These are phyloP conservation scores for Boletus vinaceobasis DNA, from an alignment of 768 basidiomycete genomes.

Conservation along the genomic window DNA sequence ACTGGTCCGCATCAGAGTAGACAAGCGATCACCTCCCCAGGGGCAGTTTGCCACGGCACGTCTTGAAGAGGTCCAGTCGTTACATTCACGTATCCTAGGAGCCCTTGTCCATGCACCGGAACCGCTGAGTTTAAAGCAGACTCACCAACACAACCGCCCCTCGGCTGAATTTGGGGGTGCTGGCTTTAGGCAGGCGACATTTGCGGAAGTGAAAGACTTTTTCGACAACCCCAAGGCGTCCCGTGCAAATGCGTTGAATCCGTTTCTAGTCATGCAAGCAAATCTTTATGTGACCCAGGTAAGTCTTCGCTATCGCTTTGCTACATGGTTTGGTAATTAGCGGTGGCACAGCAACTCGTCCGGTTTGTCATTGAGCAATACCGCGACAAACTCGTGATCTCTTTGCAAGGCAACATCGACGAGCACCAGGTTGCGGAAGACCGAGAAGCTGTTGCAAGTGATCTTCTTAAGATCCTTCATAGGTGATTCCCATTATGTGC, in stretches of 20 bases:
- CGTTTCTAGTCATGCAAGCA: conserved; percentile 88
- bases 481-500: conserved; percentile 41
- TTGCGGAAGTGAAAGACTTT: conserved; percentile 85
- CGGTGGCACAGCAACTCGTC: conserved; percentile 72
- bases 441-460: conserved; percentile 81
- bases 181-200: conserved; percentile 78
- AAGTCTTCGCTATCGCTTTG: conserved; percentile 12
- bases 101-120: conserved; percentile 77
- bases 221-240: conserved; percentile 90
- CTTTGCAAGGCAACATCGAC: conserved; percentile 61
- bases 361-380: conserved; percentile 93
- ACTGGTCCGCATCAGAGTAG: conserved; percentile 79
- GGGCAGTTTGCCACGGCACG: conserved; percentile 83
- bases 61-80: conserved; percentile 78
- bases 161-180: conserved; percentile 63
- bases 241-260: conserved; percentile 80
- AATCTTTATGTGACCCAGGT: conserved; percentile 93
- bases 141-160: conserved; percentile 45
- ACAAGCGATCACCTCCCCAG: conserved; percentile 81
- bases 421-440: conserved; percentile 67
- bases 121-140: conserved; percentile 64
- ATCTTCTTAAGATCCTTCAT: conserved; percentile 82
- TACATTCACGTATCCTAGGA: conserved; percentile 72
- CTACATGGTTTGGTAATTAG: background rate
- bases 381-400: conserved; percentile 75